phyloP scores from a whole-genome alignment of 2,329 filamentous ascomycete genomes.

The Penicillium sp. region DNA sequence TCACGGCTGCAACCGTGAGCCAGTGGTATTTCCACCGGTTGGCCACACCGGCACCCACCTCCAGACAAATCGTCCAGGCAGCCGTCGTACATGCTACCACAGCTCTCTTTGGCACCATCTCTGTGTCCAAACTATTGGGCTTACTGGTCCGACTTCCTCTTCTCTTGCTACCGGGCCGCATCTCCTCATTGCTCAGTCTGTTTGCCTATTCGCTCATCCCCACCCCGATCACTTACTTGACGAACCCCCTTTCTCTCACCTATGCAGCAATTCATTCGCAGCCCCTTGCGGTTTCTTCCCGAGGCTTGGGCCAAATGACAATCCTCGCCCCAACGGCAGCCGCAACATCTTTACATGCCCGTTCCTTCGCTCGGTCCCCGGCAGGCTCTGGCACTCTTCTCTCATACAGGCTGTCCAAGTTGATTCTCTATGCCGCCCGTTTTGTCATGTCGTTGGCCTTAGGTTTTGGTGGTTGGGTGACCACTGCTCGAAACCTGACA shows the following conservation, averaged over 20 bases:
- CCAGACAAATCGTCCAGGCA: conserved; percentile 74
- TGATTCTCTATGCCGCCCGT: conserved; percentile 83
- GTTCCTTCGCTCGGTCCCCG: conserved; percentile 42
- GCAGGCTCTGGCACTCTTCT: conserved; percentile 57
- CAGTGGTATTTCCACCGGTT: conserved; percentile 99
- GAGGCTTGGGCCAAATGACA: conserved; percentile 74
- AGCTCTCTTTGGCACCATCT: conserved; percentile 88
- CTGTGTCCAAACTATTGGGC: conserved; percentile 76
- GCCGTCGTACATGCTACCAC: conserved; percentile 77
- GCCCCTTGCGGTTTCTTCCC: conserved; percentile 70
- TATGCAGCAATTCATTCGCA: conserved; percentile 93
- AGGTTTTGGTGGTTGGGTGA: conserved; percentile 95
- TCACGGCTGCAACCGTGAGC: conserved; percentile 89
- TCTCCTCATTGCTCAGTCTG: conserved; percentile 66
- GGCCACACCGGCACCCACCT: conserved; percentile 70
- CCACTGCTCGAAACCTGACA: conserved; percentile 74
- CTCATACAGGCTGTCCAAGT: conserved; percentile 84
- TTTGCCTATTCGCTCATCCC: conserved; percentile 77
- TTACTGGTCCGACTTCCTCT: conserved; percentile 80
- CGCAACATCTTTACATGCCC: conserved; percentile 60
- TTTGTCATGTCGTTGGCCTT: conserved; percentile 87
- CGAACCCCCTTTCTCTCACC: conserved; percentile 86
- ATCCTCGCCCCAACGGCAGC: conserved; percentile 67
- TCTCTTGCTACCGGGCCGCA: conserved; percentile 72
- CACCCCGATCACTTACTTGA: conserved; percentile 77